A percentile compares a stretch with the other conserved stretches of the same genome.
Conservation (phyloP, 2,329 filamentous ascomycete species). For the Clathrospora elynae region DNA sequence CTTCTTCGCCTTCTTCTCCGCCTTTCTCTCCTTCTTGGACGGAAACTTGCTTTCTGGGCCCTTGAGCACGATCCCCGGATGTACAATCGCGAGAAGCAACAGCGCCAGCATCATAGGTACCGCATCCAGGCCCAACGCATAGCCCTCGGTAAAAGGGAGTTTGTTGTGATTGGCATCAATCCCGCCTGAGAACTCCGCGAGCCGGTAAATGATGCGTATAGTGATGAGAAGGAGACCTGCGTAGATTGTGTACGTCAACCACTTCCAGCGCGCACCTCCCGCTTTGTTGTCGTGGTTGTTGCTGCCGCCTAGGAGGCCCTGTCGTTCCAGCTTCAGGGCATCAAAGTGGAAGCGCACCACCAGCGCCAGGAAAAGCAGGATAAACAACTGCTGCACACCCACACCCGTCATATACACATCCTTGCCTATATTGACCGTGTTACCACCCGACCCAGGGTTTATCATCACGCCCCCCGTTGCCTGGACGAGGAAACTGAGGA, state of each 20-base stretch:
- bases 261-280: constrained; percentile 21
- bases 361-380: constrained; percentile 30
- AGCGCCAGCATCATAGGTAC: constrained; percentile 59
- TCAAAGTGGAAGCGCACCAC: constrained; percentile 29
- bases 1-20: constrained; percentile 30
- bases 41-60: constrained; percentile 35
- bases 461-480: constrained; percentile 48
- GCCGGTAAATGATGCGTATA: constrained; percentile 63
- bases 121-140: constrained; percentile 59
- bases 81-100: constrained; percentile 27
- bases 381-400: constrained; percentile 40
- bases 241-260: constrained; percentile 50
- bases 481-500: constrained; percentile 55
- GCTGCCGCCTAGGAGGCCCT: background rate
- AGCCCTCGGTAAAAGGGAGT: constrained; percentile 58
- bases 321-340: background rate
- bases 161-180: constrained; percentile 49
- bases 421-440: constrained; percentile 46
- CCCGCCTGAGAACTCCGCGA: constrained; percentile 61
- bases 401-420: constrained; percentile 50
- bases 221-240: constrained; percentile 52
- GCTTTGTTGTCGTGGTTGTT: no score
- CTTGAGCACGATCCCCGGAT: constrained; percentile 32
- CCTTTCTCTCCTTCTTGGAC: constrained; percentile 31
- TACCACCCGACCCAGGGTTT: constrained; percentile 27